Percentiles rank a stretch among this genome's conserved stretches.
Conservation (phyloP, 2,329 filamentous ascomycete genomes). For the Paradendryphiella salina region DNA sequence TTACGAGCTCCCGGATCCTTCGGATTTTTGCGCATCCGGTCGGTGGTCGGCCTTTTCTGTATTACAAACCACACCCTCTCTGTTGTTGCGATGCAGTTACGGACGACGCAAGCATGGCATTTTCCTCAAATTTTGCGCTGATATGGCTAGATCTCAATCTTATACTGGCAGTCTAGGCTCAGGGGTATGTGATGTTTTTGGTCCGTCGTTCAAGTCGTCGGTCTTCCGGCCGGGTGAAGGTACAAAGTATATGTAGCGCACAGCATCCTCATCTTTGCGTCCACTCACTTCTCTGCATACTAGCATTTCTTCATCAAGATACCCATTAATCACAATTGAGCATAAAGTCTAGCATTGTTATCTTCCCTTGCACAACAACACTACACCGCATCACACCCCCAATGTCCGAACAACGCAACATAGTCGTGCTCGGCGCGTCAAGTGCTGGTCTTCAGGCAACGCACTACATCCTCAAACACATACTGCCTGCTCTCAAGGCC, state of each 20-base stretch:
- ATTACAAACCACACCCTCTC: conserved; percentile 7
- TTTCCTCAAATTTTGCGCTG: background rate
- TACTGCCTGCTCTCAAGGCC: conserved; percentile 40
- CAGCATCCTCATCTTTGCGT: background rate
- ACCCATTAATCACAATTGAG: background rate
- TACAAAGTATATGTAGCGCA: conserved; percentile 5
- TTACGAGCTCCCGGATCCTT: conserved; percentile 4
- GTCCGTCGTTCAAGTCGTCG: background rate
- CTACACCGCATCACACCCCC: background rate
- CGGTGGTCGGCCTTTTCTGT: background rate
- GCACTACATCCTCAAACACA: conserved; percentile 45
- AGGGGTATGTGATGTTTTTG: background rate
- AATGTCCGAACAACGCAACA: conserved; percentile 43
- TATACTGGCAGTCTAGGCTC: background rate
- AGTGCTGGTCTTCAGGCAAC: conserved; percentile 34
- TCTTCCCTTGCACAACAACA: background rate
- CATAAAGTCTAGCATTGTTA: background rate
- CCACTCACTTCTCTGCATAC: background rate
- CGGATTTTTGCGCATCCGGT: conserved; percentile 1
- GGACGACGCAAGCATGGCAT: background rate
- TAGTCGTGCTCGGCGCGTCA: conserved; percentile 43
- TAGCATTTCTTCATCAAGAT: background rate
- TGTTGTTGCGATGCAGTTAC: background rate
- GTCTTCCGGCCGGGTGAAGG: background rate
- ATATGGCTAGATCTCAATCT: background rate